A percentile compares a stretch with the other conserved stretches of the same genome.
These are phyloP conservation scores for Holtermannia corniformis DNA, from an alignment of 768 basidiomycete genomes.

Conservation along the genomic window DNA sequence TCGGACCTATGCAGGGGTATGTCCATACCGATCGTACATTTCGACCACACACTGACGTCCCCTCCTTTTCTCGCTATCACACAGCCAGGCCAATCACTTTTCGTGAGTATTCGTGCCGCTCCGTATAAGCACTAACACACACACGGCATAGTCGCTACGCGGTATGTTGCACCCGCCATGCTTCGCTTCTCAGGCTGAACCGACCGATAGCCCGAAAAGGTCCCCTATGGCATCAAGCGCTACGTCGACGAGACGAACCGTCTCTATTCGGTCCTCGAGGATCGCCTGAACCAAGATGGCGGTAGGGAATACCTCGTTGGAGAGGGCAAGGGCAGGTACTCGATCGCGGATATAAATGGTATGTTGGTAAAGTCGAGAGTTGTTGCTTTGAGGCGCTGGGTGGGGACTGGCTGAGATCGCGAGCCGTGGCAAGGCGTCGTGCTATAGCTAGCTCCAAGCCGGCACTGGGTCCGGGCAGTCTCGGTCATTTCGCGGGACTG, in stretches of 20 bases:
- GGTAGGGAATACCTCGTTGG: slow-evolving; percentile 72
- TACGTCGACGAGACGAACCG: slow-evolving; percentile 74
- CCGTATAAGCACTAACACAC: not conserved
- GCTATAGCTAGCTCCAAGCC: too few relatives aligned
- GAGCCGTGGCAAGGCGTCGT: too few relatives aligned
- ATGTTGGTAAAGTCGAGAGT: slow-evolving; percentile 7
- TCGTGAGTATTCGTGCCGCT: slow-evolving; percentile 47
- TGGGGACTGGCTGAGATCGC: too few relatives aligned
- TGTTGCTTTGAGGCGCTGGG: too few relatives aligned
- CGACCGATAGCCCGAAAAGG: slow-evolving; percentile 28
- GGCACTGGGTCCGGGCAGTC: too few relatives aligned
- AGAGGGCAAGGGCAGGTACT: slow-evolving; percentile 57
- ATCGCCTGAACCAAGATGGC: slow-evolving; percentile 49
- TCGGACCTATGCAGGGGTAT: slow-evolving; percentile 82
- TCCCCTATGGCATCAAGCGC: slow-evolving; percentile 46
- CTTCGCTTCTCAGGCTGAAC: not conserved
- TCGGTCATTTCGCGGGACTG: too few relatives aligned
- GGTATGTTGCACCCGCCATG: not conserved
- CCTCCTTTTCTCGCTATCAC: too few relatives aligned
- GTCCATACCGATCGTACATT: too few relatives aligned
- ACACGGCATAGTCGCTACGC: slow-evolving; percentile 37
- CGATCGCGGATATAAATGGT: slow-evolving; percentile 49
- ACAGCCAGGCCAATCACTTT: slow-evolving; percentile 58
- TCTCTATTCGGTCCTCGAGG: slow-evolving; percentile 72
- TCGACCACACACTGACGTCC: too few relatives aligned